phyloP scores from a whole-genome alignment of 805 yeast species.

The Nakazawaea anatomiae region DNA sequence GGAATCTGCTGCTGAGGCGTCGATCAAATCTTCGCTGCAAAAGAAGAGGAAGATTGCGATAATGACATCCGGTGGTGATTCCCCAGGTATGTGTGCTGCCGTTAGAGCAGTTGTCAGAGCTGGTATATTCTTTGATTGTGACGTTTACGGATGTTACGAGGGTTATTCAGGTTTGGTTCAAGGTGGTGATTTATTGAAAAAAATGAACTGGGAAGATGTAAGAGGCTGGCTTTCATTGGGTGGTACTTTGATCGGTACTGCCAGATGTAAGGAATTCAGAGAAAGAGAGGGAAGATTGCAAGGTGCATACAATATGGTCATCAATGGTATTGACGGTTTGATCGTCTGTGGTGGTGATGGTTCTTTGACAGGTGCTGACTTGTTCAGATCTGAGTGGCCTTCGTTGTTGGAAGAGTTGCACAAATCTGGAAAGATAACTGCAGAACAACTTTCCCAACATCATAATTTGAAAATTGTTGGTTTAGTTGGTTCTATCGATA shows the following conservation, averaged over 20 bases:
- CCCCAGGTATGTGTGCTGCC: slow-evolving; percentile 77
- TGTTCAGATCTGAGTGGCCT: slow-evolving; percentile 95
- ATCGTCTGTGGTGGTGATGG: slow-evolving; percentile 99
- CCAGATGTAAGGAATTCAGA: slow-evolving; percentile 80
- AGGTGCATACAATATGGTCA: slow-evolving; percentile 81
- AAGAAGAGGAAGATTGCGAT: slow-evolving; percentile 51
- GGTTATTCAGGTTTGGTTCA: slow-evolving; percentile 70
- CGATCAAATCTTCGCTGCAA: neutral
- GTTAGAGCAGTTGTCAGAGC: slow-evolving; percentile 71
- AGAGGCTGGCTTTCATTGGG: slow-evolving; percentile 91
- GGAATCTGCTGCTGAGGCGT: slow-evolving; percentile 1
- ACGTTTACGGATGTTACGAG: slow-evolving; percentile 63
- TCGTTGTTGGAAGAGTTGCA: slow-evolving; percentile 70
- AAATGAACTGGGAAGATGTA: slow-evolving; percentile 90
- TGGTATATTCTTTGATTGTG: slow-evolving; percentile 59
- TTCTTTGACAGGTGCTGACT: slow-evolving; percentile 94
- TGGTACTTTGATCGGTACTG: slow-evolving; percentile 96
- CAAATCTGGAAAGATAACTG: slow-evolving; percentile 47
- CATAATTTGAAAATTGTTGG: slow-evolving; percentile 83
- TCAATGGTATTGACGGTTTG: slow-evolving; percentile 87
- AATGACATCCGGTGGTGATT: slow-evolving; percentile 80
- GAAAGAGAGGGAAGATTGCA: slow-evolving; percentile 79
- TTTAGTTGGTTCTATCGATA: slow-evolving; percentile 93
- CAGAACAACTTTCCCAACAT: slow-evolving; percentile 54
- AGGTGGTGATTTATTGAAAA: slow-evolving; percentile 58